Conservation (phyloP, 345 rosid genomes). For the Melaleuca alternifolia region DNA sequence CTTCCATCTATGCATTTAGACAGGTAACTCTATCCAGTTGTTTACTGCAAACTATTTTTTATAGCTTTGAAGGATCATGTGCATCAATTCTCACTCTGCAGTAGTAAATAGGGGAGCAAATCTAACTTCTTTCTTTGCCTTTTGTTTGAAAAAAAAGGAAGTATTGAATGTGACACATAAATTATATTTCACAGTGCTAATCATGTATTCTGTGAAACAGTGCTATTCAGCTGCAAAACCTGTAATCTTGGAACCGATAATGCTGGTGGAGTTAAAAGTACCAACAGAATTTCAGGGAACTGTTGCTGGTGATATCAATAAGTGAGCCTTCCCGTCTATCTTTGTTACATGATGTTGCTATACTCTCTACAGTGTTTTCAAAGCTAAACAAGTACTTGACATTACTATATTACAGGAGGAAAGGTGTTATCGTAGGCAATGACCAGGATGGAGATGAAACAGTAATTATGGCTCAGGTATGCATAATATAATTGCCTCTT, state of each 20-base stretch:
- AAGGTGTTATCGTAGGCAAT: conserved; percentile 92
- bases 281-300: conserved; percentile 98
- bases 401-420: conserved; percentile 50
- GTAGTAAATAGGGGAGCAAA: background rate
- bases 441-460: conserved; percentile 98
- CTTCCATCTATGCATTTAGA: conserved; percentile 96
- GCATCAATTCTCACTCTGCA: background rate
- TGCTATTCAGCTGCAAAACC: conserved; percentile 87
- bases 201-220: conserved; percentile 14
- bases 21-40: conserved; percentile 26
- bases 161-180: background rate
- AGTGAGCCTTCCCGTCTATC: conserved; percentile 29
- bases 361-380: background rate
- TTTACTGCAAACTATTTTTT: background rate
- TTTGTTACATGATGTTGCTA: background rate
- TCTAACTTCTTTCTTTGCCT: background rate
- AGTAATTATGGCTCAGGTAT: conserved; percentile 65
- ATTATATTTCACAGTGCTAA: background rate
- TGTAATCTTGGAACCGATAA: conserved; percentile 88
- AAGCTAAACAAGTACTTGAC: background rate
- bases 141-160: background rate
- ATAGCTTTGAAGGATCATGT: background rate
- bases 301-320: conserved; percentile 94
- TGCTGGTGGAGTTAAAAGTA: conserved; percentile 91
- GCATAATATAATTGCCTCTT: background rate